Conservation (phyloP, 2,329 filamentous ascomycete species). For the Alternaria brassicicola region DNA sequence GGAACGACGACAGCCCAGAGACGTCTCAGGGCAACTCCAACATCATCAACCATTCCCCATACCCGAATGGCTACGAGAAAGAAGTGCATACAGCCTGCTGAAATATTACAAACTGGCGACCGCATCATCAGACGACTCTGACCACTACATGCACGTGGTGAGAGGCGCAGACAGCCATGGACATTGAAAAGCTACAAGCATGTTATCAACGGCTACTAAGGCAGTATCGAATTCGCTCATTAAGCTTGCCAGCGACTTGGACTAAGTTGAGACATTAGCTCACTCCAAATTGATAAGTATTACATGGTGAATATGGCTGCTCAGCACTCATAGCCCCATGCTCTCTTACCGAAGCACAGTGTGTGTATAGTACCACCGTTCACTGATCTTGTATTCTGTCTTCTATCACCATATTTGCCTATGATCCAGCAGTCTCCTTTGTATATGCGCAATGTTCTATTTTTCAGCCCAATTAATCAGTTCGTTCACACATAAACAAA, state of each 20-base stretch:
- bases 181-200: not conserved
- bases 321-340: not conserved
- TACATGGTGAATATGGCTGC: not conserved
- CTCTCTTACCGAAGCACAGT: not conserved
- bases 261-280: not conserved
- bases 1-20: not conserved
- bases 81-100: too few relatives aligned
- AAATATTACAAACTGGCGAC: not conserved
- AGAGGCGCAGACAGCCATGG: not conserved
- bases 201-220: not conserved
- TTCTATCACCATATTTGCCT: not conserved
- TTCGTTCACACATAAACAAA: not conserved
- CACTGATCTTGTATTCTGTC: not conserved
- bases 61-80: not conserved
- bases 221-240: not conserved
- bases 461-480: not conserved
- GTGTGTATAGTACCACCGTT: not conserved
- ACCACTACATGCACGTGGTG: not conserved
- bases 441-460: not conserved
- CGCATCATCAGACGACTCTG: not conserved
- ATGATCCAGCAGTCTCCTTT: not conserved
- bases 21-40: not conserved
- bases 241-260: not conserved
- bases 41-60: not conserved
- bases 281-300: fast-evolving